Base-by-base conservation (phyloP, 495 filamentous ascomycete species). In the Penicillium bovifimosum region DNA sequence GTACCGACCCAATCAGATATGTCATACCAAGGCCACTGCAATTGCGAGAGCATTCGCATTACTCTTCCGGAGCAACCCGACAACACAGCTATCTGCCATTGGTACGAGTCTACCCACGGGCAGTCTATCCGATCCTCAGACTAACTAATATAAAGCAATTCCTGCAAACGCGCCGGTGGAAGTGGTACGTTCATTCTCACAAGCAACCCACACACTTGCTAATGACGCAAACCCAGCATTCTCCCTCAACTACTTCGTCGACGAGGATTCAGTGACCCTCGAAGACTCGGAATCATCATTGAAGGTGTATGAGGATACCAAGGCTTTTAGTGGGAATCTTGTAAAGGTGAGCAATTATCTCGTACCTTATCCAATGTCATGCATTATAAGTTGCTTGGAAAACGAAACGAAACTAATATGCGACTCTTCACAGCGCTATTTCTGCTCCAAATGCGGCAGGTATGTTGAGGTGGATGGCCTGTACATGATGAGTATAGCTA, bases 401-500 rank as follows among this genome's bases (percentile, higher is more conserved):
- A 6, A 5, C 18, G 14, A 4, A n/a, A 38, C 33, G n/a, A 6
- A 47, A 32, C 47, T 57, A 38, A 59, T 46, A 0, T 13, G 13
- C 14, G 17, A 1, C 8, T 10, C 14, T 2, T 8, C 9, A 24
- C 11, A 69, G 63, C 60, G 64, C 8, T 20, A 57, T 46, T 69
- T 69, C 47, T 69, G 66, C 32, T 62, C 64, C 8, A 54, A 41
- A 36, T 69, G 64, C 51, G 66, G 64, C 33, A 69, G 66, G 62
- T 67, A 55, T 20, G 47, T 40, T 40, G n/a, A 36, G 34, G 11
- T 9, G 9, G 3, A n/a, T 9, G 9, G 3, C 17, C 3, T 18
- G 2, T 10, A 7, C 7, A 18, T 4, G 7, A 16, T 13, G 16
- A 18, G 4, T n/a, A 48, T 40, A 43, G 7, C 27, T 24, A 29